Conservation (phyloP, 495 filamentous ascomycete genomes). For the Hyaloscypha hepaticicola region DNA sequence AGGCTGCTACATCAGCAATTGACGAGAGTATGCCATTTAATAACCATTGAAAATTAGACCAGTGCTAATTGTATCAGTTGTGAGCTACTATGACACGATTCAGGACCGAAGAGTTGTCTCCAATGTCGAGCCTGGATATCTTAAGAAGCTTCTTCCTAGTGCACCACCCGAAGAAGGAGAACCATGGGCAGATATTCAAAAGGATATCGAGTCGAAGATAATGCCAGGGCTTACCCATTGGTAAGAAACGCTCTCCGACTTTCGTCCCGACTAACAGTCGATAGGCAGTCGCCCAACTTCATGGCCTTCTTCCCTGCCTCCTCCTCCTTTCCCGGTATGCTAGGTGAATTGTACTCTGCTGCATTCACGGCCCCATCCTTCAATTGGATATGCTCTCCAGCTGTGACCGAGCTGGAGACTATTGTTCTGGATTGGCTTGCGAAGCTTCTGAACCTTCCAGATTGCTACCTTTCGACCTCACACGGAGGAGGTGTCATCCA, state of each 20-base stretch:
- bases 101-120: constrained; percentile 71
- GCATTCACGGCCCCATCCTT: constrained; percentile 90
- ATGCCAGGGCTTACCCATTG: constrained; percentile 95
- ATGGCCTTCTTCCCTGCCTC: constrained; percentile 93
- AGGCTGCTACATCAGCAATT: constrained; percentile 77
- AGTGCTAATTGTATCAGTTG: constrained; percentile 53
- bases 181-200: constrained; percentile 75
- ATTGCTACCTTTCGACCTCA: constrained; percentile 73
- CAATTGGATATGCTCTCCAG: constrained; percentile 96
- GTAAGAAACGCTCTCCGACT: constrained; percentile 38
- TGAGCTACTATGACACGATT: constrained; percentile 78
- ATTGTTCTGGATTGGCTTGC: constrained; percentile 92
- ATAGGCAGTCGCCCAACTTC: constrained; percentile 85
- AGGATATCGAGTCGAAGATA: constrained; percentile 84
- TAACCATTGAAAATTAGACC: neutral
- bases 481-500: constrained; percentile 85
- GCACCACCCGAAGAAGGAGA: constrained; percentile 72
- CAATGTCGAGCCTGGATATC: constrained; percentile 81
- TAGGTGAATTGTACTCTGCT: constrained; percentile 90
- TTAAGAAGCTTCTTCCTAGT: constrained; percentile 74
- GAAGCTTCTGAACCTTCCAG: constrained; percentile 67
- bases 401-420: constrained; percentile 94
- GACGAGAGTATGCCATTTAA: constrained; percentile 70
- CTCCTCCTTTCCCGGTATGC: constrained; percentile 79
- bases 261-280: neutral